phyloP scores from a whole-genome alignment of 139 green algal genomes.

The Nannochloris sp. region DNA sequence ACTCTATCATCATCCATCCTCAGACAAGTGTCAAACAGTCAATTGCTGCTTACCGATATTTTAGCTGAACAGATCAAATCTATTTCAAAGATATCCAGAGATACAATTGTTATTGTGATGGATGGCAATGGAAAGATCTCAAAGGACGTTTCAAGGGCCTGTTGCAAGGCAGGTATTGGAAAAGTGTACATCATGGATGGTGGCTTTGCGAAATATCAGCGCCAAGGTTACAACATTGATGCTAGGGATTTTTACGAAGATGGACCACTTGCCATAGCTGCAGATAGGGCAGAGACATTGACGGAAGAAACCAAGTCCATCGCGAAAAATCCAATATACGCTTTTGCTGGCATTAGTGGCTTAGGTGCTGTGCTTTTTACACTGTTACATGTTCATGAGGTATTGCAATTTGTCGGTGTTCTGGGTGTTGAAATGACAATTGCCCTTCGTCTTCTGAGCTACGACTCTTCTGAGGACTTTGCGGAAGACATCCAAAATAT shows the following conservation, averaged over 20 bases:
- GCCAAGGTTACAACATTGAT: constrained; percentile 22
- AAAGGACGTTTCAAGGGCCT: constrained; percentile 24
- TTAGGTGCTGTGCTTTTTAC: constrained; percentile 6
- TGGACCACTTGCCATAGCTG: constrained; percentile 23
- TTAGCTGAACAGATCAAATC: constrained; percentile 29
- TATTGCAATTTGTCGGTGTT: constrained; percentile 38
- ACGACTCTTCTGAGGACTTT: constrained; percentile 21
- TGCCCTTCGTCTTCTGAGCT: constrained; percentile 8
- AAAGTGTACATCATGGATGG: constrained; percentile 19
- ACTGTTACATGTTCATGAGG: constrained; percentile 31
- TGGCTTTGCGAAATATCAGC: constrained; percentile 36
- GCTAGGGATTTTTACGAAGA: constrained; percentile 19
- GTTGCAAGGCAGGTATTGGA: constrained; percentile 10
- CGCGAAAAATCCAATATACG: constrained; percentile 4
- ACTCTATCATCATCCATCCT: constrained; percentile 21
- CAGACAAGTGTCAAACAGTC: constrained; percentile 15
- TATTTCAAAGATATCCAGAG: constrained; percentile 14
- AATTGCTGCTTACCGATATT: constrained; percentile 25
- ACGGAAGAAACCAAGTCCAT: constrained; percentile 7
- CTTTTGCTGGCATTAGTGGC: constrained; percentile 5
- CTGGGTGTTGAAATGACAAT: constrained; percentile 34
- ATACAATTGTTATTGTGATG: constrained; percentile 24
- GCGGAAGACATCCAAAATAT: not conserved
- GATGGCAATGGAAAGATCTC: constrained; percentile 16
- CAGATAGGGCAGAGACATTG: constrained; percentile 29